phyloP scores from a whole-genome alignment of 345 rosid genomes.

The Brassica nigra region DNA sequence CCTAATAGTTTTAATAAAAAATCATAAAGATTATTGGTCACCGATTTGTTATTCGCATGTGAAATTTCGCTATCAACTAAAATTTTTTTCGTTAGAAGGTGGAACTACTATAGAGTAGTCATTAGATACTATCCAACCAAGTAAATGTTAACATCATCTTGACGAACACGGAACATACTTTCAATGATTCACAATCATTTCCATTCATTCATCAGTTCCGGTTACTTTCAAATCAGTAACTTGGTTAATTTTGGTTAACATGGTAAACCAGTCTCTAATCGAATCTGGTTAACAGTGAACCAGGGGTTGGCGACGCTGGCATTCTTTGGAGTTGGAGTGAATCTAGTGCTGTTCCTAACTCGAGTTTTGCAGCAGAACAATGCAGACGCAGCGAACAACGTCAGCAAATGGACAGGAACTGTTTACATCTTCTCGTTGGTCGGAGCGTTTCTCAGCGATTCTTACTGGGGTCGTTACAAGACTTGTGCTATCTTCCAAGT shows the following conservation, averaged over 20 bases:
- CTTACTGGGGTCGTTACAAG: constrained; percentile 99
- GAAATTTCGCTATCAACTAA: neutral
- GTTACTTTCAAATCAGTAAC: constrained; percentile 29
- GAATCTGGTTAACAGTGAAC: constrained; percentile 58
- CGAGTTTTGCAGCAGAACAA: constrained; percentile 89
- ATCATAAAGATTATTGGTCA: neutral
- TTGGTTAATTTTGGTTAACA: constrained; percentile 16
- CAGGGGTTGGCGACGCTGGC: constrained; percentile 98
- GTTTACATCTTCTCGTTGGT: constrained; percentile 97
- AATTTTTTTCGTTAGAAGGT: constrained; percentile 30
- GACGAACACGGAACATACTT: constrained; percentile 39
- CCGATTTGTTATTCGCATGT: constrained; percentile 6
- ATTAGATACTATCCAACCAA: constrained; percentile 39
- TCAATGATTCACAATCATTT: constrained; percentile 38
- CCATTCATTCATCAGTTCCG: constrained; percentile 31
- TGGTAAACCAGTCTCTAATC: constrained; percentile 20
- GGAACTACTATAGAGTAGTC: constrained; percentile 25
- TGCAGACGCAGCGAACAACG: constrained; percentile 96
- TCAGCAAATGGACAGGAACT: constrained; percentile 99
- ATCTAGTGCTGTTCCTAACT: constrained; percentile 89
- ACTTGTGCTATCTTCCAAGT: constrained; percentile 95
- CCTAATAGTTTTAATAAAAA: neutral
- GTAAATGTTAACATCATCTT: constrained; percentile 35
- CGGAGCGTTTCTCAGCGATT: constrained; percentile 96
- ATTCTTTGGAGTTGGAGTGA: constrained; percentile 98